These are phyloP conservation scores for Colletotrichum falcatum DNA, from an alignment of 2,329 filamentous ascomycete genomes.

Conservation along the genomic window DNA sequence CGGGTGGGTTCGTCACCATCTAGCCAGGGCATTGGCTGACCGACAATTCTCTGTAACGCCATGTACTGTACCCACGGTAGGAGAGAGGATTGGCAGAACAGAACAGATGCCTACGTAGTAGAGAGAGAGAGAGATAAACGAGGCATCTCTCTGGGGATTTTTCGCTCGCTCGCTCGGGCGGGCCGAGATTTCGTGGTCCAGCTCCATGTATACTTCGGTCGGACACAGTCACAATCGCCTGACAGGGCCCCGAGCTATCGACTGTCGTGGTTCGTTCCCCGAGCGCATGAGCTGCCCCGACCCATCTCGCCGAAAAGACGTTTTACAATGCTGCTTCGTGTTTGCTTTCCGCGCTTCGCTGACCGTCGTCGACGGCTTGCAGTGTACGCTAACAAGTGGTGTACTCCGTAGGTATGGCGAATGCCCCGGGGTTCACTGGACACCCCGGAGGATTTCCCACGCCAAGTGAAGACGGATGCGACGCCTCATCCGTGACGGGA, in stretches of 20 bases:
- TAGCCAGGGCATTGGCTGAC: slow-evolving; percentile 9
- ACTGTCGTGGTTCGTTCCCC: not conserved
- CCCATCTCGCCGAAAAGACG: not conserved
- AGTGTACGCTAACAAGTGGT: too few relatives aligned
- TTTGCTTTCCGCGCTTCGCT: slow-evolving; percentile 34
- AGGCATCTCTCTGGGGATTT: slow-evolving; percentile 5
- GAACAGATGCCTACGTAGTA: too few relatives aligned
- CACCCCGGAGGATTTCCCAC: slow-evolving; percentile 41
- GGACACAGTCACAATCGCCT: slow-evolving; percentile 1
- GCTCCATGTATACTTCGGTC: slow-evolving; percentile 12
- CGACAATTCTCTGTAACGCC: slow-evolving; percentile 22
- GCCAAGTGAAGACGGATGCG: slow-evolving; percentile 35
- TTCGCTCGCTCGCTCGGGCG: slow-evolving; percentile 8
- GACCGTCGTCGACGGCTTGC: not conserved
- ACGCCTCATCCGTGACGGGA: slow-evolving; percentile 37
- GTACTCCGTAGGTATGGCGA: not conserved
- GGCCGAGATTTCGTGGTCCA: slow-evolving; percentile 20
- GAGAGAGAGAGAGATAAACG: not conserved
- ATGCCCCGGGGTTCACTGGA: slow-evolving; percentile 8
- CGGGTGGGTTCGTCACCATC: slow-evolving; percentile 18
- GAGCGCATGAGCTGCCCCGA: slow-evolving; percentile 4
- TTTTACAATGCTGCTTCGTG: slow-evolving; percentile 11
- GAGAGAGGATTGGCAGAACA: slow-evolving; percentile 5
- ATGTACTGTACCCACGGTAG: slow-evolving; percentile 35
- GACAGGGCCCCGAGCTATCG: slow-evolving; percentile 6